Evolutionary conservation across 768 basidiomycete species (phyloP).

Genomic region (Rhizopogon vinicolor): DNA sequence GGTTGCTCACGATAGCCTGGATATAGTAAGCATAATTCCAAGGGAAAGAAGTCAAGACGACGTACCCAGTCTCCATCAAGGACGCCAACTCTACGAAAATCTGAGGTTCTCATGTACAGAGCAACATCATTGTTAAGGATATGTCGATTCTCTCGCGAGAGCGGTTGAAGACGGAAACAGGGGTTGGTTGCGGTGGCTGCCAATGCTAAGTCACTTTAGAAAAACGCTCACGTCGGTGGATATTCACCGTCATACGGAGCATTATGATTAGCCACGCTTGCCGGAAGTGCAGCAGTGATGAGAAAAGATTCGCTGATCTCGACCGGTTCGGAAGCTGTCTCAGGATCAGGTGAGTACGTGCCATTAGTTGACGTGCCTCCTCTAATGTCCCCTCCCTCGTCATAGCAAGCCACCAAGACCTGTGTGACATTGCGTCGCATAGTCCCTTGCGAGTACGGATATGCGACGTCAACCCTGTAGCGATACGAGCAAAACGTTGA

Average conservation of each 20-base stretch:
- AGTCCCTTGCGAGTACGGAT: constrained; percentile 74
- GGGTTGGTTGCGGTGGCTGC: constrained; percentile 8
- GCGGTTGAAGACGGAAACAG: constrained; percentile 24
- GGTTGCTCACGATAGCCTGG: constrained; percentile 49
- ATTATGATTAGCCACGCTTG: constrained; percentile 6
- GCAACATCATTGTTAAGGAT: constrained; percentile 41
- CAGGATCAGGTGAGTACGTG: constrained; percentile 5
- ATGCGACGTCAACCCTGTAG: constrained; percentile 54
- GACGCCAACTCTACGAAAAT: constrained; percentile 61
- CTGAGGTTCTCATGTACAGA: constrained; percentile 57
- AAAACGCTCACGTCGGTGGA: neutral
- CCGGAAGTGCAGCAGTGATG: constrained; percentile 40
- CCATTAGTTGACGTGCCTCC: neutral
- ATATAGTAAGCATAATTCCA: constrained; percentile 2
- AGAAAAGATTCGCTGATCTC: constrained; percentile 77
- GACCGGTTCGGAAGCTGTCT: constrained; percentile 35
- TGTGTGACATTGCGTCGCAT: constrained; percentile 43
- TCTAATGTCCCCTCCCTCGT: constrained; percentile 4
- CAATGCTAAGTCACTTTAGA: neutral
- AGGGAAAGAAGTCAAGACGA: neutral
- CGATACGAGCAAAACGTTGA: constrained; percentile 19
- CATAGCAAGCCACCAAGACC: constrained; percentile 42
- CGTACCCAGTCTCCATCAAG: constrained; percentile 78
- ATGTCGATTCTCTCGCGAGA: constrained; percentile 11
- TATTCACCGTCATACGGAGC: constrained; percentile 9